Conservation (phyloP, 2,329 filamentous ascomycete species). For the Colletotrichum truncatum region DNA sequence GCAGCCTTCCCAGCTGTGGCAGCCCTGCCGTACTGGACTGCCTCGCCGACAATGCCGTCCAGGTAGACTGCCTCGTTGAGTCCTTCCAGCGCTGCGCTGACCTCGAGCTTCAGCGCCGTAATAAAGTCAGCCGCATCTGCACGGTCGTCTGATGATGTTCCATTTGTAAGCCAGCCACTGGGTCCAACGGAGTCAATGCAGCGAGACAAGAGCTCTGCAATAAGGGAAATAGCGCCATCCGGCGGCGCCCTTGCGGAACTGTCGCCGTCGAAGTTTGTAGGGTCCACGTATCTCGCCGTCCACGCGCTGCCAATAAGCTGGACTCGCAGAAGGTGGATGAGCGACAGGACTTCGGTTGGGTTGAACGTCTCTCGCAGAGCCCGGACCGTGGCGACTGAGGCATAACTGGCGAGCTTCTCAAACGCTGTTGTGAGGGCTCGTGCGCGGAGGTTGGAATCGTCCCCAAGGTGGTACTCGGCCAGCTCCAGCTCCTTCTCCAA, state of each 20-base stretch:
- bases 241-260: constrained; percentile 56
- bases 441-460: constrained; percentile 70
- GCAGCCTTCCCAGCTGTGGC: constrained; percentile 32
- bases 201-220: constrained; percentile 76
- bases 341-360: constrained; percentile 73
- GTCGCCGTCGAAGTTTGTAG: constrained; percentile 55
- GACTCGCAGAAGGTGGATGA: constrained; percentile 77
- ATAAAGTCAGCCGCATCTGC: constrained; percentile 71
- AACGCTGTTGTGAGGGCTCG: constrained; percentile 74
- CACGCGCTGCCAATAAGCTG: constrained; percentile 80
- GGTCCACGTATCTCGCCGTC: constrained; percentile 76
- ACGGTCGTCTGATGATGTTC: constrained; percentile 54
- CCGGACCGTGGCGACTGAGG: constrained; percentile 66
- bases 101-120: constrained; percentile 71
- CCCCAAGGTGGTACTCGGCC: constrained; percentile 73
- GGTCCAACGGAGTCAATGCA: constrained; percentile 81
- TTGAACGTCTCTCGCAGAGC: constrained; percentile 71
- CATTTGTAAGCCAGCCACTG: constrained; percentile 77
- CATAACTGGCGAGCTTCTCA: constrained; percentile 74
- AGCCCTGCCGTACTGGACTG: constrained; percentile 66
- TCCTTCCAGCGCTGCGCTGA: constrained; percentile 76
- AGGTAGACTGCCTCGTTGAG: constrained; percentile 75
- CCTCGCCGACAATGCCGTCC: constrained; percentile 71
- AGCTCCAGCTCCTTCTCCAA: constrained; percentile 73
- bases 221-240: constrained; percentile 75